Evolutionary conservation across 371 early-diverging fungal species (phyloP).

Genomic region (Lichtheimia corymbifera): DNA sequence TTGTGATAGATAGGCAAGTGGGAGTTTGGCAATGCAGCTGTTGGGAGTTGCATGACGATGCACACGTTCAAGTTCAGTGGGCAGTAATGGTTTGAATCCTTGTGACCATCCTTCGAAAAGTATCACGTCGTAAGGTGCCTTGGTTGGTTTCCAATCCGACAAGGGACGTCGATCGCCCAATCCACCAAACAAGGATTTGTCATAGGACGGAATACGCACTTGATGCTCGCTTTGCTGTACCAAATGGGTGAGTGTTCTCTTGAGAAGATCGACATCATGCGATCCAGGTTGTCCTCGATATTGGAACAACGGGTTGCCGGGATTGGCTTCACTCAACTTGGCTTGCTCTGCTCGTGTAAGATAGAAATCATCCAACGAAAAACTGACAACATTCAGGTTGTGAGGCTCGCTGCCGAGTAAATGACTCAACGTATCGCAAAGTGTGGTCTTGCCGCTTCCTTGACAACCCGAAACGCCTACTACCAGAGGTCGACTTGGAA

Average conservation of each 20-base stretch:
- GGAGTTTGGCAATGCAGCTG: conserved; percentile 10
- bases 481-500: conserved; percentile 54
- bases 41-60: conserved; percentile 14
- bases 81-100: conserved; percentile 74
- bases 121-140: conserved; percentile 73
- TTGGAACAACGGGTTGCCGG: conserved; percentile 70
- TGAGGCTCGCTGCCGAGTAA: conserved; percentile 47
- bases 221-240: conserved; percentile 22
- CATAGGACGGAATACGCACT: conserved; percentile 73
- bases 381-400: conserved; percentile 56
- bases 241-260: conserved; percentile 51
- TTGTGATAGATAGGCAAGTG: conserved; percentile 41
- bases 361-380: conserved; percentile 92
- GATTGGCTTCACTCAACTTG: conserved; percentile 47
- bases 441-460: conserved; percentile 80
- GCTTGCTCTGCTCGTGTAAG: conserved; percentile 67
- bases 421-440: conserved; percentile 52
- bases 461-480: conserved; percentile 81
- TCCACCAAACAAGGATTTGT: conserved; percentile 77
- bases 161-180: conserved; percentile 75
- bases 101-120: conserved; percentile 95
- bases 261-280: conserved; percentile 75
- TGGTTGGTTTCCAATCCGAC: conserved; percentile 56
- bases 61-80: conserved; percentile 27
- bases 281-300: conserved; percentile 89